phyloP scores from a whole-genome alignment of 129 eudicot genomes.

The Calendula officinalis region DNA sequence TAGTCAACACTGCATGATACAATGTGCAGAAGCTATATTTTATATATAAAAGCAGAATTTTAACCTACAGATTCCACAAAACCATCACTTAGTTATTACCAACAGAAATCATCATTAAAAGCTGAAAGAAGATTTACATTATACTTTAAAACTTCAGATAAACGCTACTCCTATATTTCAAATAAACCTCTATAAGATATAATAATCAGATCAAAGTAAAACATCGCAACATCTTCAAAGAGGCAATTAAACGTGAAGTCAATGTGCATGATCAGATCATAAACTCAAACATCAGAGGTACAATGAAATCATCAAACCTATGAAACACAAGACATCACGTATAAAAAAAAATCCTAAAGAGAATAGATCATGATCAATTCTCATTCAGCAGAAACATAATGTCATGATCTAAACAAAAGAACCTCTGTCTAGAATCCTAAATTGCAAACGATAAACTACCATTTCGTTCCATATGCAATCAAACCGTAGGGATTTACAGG shows the following conservation, averaged over 20 bases:
- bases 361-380: neutral
- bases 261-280: neutral
- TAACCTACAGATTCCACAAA: neutral
- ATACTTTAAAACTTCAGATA: neutral
- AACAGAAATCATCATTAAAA: neutral
- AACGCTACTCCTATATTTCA: neutral
- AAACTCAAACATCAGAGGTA: constrained; percentile 6
- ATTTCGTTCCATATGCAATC: constrained; percentile 13
- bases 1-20: constrained; percentile 10
- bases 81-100: neutral
- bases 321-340: constrained; percentile 1
- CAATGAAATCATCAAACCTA: constrained; percentile 10
- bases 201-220: constrained; percentile 11
- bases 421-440: constrained; percentile 12
- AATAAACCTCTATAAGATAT: neutral
- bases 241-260: neutral
- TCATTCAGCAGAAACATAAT: constrained; percentile 10
- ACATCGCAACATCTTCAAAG: constrained; percentile 5
- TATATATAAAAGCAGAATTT: neutral
- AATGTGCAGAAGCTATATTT: neutral
- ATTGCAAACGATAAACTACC: neutral
- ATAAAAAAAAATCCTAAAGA: neutral
- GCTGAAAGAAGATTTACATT: constrained; percentile 9
- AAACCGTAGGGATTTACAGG: constrained; percentile 3
- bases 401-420: constrained; percentile 12